These are phyloP conservation scores for Carex pumila DNA, from an alignment of 176 grass and related monocot species.

Conservation along the genomic window DNA sequence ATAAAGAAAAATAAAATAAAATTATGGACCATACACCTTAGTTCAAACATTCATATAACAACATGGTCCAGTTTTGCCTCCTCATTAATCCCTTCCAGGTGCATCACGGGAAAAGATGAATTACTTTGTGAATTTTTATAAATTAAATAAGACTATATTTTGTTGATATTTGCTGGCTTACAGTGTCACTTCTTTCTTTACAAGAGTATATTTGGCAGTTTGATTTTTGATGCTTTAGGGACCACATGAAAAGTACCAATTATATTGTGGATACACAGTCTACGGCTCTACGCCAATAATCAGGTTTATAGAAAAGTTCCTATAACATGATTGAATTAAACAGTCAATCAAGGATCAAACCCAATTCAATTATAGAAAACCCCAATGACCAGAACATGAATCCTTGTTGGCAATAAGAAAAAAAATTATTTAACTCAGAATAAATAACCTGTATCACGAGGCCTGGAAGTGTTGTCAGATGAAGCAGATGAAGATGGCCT, in stretches of 20 bases:
- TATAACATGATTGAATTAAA: too few relatives aligned
- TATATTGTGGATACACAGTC: neutral
- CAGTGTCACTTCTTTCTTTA: neutral
- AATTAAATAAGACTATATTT: neutral
- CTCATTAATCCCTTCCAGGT: neutral
- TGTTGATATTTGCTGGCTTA: neutral
- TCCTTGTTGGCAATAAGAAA: neutral
- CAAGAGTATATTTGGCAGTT: neutral
- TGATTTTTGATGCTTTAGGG: neutral
- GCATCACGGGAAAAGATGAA: neutral
- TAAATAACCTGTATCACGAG: constrained; percentile 49
- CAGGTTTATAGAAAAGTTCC: neutral
- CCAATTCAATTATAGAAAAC: neutral
- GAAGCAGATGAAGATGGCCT: constrained; percentile 39
- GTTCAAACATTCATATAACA: neutral
- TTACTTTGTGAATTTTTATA: neutral
- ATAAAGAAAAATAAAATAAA: neutral
- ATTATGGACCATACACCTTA: neutral
- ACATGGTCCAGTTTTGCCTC: neutral
- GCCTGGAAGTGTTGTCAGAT: constrained; percentile 42
- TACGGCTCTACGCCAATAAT: neutral
- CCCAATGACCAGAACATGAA: neutral
- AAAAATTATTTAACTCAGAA: neutral
- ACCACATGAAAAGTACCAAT: neutral
- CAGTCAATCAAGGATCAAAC: too few relatives aligned